Evolutionary conservation across 1,284 basidiomycete species (phyloP).

Genomic region (Irpex sp.): DNA sequence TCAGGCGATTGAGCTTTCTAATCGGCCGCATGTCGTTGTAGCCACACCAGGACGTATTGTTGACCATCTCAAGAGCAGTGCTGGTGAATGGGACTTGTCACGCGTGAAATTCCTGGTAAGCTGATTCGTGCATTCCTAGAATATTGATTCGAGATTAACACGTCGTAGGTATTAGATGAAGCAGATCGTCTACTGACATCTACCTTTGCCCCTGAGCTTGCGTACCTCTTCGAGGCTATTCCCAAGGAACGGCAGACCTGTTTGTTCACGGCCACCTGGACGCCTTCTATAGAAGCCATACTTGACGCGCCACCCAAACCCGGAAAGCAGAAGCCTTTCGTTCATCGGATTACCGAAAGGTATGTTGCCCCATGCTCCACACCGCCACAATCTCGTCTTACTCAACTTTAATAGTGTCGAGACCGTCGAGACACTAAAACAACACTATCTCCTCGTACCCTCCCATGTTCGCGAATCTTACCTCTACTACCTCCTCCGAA

Average conservation of each 20-base stretch:
- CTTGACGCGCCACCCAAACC: conserved; percentile 71
- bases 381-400: background rate
- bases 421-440: conserved; percentile 83
- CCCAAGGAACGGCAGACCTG: conserved; percentile 91
- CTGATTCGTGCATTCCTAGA: conserved; percentile 7
- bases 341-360: conserved; percentile 80
- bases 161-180: conserved; percentile 83
- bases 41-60: conserved; percentile 96
- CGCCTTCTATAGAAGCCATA: conserved; percentile 81
- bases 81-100: conserved; percentile 81
- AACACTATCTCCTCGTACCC: conserved; percentile 91
- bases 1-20: conserved; percentile 85
- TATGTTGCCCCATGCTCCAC: conserved; percentile 33
- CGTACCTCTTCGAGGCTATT: conserved; percentile 75
- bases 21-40: conserved; percentile 90
- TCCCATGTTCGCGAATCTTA: conserved; percentile 94
- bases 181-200: conserved; percentile 91
- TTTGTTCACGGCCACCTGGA: conserved; percentile 95
- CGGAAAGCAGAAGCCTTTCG: conserved; percentile 86
- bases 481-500: conserved; percentile 85
- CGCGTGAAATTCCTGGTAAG: conserved; percentile 84
- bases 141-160: background rate
- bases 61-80: conserved; percentile 82
- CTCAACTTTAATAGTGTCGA: conserved; percentile 55
- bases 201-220: conserved; percentile 87